These are phyloP conservation scores for Guillardia theta DNA, from an alignment of 78 protist species.

Conservation along the genomic window DNA sequence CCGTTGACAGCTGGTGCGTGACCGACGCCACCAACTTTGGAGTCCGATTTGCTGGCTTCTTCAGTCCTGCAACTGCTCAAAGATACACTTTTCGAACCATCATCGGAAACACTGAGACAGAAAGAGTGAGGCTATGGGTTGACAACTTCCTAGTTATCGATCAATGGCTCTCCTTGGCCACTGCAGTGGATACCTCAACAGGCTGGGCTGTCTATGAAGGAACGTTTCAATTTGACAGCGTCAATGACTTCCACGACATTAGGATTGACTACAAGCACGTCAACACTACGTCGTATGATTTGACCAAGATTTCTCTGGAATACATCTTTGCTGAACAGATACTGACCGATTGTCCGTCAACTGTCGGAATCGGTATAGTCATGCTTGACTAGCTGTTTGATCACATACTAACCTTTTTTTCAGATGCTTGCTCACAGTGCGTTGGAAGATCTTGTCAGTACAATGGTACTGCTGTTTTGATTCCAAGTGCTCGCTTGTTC, in stretches of 20 bases:
- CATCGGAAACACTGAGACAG: neutral
- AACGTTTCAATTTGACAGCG: neutral
- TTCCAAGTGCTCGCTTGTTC: neutral
- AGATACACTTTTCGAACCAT: neutral
- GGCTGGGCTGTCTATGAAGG: neutral
- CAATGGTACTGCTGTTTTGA: neutral
- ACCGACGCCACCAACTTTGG: neutral
- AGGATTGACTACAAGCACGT: neutral
- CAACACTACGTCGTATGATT: neutral
- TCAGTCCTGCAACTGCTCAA: neutral
- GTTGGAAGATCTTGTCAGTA: neutral
- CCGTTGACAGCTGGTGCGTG: neutral
- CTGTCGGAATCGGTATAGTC: neutral
- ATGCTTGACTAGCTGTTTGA: too few species aligned
- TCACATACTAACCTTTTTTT: too few species aligned
- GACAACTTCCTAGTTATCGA: conserved; percentile 26
- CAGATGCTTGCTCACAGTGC: neutral
- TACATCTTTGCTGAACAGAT: neutral
- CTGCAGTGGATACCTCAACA: neutral
- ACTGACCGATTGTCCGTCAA: neutral
- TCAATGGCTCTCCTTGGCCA: neutral
- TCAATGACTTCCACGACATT: neutral
- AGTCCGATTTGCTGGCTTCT: neutral
- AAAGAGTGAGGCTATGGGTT: conserved; percentile 9
- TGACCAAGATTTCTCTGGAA: neutral